Conservation (phyloP, 495 filamentous ascomycete species). For the Aspergillus carlsbadensis region DNA sequence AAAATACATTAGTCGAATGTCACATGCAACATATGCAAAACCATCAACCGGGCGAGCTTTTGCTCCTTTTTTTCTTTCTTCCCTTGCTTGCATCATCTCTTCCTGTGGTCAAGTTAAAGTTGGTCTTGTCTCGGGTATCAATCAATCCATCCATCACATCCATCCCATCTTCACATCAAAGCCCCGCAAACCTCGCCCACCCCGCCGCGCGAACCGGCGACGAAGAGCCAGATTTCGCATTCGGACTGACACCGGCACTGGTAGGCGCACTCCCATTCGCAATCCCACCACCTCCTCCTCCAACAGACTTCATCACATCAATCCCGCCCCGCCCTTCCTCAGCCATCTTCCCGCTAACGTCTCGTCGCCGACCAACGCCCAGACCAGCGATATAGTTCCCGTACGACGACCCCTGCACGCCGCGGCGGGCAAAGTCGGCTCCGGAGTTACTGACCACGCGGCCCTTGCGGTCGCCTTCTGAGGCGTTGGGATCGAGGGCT, state of each 20-base stretch:
- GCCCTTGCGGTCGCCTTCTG: slow-evolving; percentile 44
- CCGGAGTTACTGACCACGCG: slow-evolving; percentile 55
- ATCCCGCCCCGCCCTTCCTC: slow-evolving; percentile 72
- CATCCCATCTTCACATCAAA: too few relatives aligned
- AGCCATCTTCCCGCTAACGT: slow-evolving; percentile 81
- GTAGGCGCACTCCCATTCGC: neutral
- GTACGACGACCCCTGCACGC: slow-evolving; percentile 42
- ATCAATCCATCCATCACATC: too few relatives aligned
- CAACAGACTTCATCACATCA: neutral
- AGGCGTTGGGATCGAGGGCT: slow-evolving; percentile 25
- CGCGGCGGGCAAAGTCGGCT: slow-evolving; percentile 45
- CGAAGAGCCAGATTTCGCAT: too few relatives aligned
- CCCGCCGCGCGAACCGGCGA: slow-evolving; percentile 36
- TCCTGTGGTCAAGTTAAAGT: too few relatives aligned
- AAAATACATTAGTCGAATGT: neutral
- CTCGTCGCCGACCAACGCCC: slow-evolving; percentile 51
- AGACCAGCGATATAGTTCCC: slow-evolving; percentile 57
- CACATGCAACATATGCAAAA: neutral
- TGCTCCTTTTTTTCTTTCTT: neutral
- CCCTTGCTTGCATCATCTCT: too few relatives aligned
- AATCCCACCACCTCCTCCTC: neutral
- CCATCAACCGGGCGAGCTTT: neutral
- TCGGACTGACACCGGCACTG: too few relatives aligned
- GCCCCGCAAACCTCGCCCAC: slow-evolving; percentile 48
- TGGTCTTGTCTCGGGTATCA: too few relatives aligned